phyloP scores from a whole-genome alignment of 768 basidiomycete genomes.

The Amanita thiersii region DNA sequence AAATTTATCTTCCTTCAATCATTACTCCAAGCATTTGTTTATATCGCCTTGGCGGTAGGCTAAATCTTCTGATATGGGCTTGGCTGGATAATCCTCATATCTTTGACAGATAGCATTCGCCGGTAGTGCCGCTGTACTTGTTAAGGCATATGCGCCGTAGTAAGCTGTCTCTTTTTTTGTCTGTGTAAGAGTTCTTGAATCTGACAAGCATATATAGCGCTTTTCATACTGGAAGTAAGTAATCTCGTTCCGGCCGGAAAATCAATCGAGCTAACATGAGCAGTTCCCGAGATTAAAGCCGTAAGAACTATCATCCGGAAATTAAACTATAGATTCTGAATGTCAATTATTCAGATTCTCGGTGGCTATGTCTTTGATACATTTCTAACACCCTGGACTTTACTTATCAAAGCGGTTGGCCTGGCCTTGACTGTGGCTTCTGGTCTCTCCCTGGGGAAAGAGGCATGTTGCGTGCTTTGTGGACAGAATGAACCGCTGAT shows the following conservation, averaged over 20 bases:
- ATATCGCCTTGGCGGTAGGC: slow-evolving; percentile 57
- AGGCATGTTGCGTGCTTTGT: slow-evolving; percentile 45
- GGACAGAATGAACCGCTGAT: slow-evolving; percentile 12
- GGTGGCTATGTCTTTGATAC: slow-evolving; percentile 83
- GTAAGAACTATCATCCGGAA: slow-evolving; percentile 31
- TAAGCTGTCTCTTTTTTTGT: slow-evolving; percentile 23
- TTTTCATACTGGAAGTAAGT: slow-evolving; percentile 75
- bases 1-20: slow-evolving; percentile 50
- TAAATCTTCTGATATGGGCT: neutral
- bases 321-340: neutral
- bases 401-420: slow-evolving; percentile 79
- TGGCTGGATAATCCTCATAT: slow-evolving; percentile 2
- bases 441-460: slow-evolving; percentile 79
- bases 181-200: neutral
- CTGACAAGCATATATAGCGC: slow-evolving; percentile 32
- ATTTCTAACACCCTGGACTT: slow-evolving; percentile 80
- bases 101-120: slow-evolving; percentile 47
- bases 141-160: slow-evolving; percentile 65
- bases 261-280: neutral
- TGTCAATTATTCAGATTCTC: slow-evolving; percentile 42
- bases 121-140: slow-evolving; percentile 54
- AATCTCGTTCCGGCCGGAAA: neutral
- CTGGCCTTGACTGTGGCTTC: slow-evolving; percentile 80
- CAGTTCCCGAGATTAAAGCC: slow-evolving; percentile 77
- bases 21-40: slow-evolving; percentile 56